These are phyloP conservation scores for Cordyceps farinosa DNA, from an alignment of 2,329 filamentous ascomycete genomes.

Conservation along the genomic window DNA sequence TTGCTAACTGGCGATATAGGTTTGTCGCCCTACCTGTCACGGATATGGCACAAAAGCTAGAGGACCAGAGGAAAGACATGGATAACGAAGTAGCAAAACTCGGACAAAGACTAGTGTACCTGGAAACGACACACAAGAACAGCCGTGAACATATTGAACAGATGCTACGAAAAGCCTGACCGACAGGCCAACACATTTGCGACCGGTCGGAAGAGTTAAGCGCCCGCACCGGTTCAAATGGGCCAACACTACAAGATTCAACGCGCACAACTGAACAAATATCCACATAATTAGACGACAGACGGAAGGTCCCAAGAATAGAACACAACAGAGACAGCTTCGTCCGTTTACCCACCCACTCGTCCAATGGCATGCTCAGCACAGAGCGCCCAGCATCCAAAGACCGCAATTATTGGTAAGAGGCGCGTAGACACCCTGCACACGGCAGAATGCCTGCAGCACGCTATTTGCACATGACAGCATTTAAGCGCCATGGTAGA, in stretches of 20 bases:
- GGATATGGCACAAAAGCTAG: constrained; percentile 71
- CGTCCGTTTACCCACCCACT: neutral
- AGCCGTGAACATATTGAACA: constrained; percentile 87
- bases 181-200: neutral
- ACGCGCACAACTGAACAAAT: neutral
- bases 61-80: constrained; percentile 68
- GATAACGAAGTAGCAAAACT: constrained; percentile 76
- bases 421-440: neutral
- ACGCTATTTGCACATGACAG: neutral
- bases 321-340: neutral
- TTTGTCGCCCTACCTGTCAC: constrained; percentile 76
- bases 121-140: constrained; percentile 94
- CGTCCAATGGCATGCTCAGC: neutral
- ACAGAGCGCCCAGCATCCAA: neutral
- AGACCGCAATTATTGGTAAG: neutral
- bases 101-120: constrained; percentile 84
- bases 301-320: neutral
- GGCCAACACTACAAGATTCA: neutral
- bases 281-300: neutral
- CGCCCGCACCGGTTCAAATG: too few relatives aligned
- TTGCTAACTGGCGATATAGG: constrained; percentile 48
- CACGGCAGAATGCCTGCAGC: neutral
- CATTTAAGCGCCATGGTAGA: neutral
- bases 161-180: constrained; percentile 61
- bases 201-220: neutral